Conservation (phyloP, 2,329 filamentous ascomycete genomes). For the Lizonia empirigonia region DNA sequence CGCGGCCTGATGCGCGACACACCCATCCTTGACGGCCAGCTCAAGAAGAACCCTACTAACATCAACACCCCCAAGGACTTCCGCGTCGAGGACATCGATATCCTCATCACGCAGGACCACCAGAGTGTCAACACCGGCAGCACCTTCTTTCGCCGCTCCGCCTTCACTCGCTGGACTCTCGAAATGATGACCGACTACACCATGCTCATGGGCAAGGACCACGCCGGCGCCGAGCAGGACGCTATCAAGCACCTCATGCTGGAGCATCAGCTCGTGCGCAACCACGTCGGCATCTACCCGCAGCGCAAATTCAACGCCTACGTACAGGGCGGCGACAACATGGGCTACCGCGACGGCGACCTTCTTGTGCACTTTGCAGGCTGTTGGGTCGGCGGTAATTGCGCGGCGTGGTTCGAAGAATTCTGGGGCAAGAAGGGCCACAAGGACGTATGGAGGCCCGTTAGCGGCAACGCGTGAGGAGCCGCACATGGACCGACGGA, state of each 20-base stretch:
- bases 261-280: conserved; percentile 45
- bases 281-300: conserved; percentile 46
- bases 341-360: conserved; percentile 49
- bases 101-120: conserved; percentile 50
- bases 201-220: conserved; percentile 43
- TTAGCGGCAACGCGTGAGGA: background rate
- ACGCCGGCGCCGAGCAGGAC: conserved; percentile 46
- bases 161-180: conserved; percentile 46
- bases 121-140: conserved; percentile 50
- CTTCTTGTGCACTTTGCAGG: conserved; percentile 50
- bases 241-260: conserved; percentile 44
- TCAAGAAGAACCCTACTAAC: conserved; percentile 36
- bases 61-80: conserved; percentile 36
- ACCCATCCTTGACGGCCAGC: conserved; percentile 36
- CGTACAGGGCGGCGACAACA: conserved; percentile 41
- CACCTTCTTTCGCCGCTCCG: conserved; percentile 48
- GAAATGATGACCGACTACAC: conserved; percentile 50
- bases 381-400: conserved; percentile 48
- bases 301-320: conserved; percentile 50
- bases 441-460: conserved; percentile 31
- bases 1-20: conserved; percentile 34
- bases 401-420: conserved; percentile 44
- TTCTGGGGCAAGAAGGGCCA: conserved; percentile 43
- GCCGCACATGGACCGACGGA: background rate
- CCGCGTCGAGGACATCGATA: conserved; percentile 45